Base-by-base conservation (phyloP, 2,329 filamentous ascomycete species). In the Botrytis medusae region DNA sequence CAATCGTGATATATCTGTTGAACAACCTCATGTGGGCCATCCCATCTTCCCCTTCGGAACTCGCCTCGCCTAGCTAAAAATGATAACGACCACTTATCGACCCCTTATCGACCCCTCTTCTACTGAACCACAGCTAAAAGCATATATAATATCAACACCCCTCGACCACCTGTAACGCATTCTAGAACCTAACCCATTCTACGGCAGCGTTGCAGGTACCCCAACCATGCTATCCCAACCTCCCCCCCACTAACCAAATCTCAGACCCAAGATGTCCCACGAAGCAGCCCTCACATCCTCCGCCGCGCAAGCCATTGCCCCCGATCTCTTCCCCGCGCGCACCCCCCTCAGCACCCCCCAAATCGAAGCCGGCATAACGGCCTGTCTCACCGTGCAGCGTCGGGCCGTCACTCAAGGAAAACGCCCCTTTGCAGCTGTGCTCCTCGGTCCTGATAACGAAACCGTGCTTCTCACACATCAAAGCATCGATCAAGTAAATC, bases 401-500 rank as follows among this genome's bases (percentile, higher is more conserved):
- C 80, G 83, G 6, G 85, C 83, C 4, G 82, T 84, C 16, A 81
- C 81, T 9, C 84, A 86, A 75, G 81, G 81, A 69, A 87, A 87
- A 78, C 81, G 85, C 9, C 86, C 86, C 5, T 87, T 87, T 76
- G 84, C 83, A 14, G 85, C 84, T 1, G 81, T 84, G 44, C 82
- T 88, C 18, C 77, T 87, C 1, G 85, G 80, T 0, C 85, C 86
- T 0, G 85, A 87, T 79, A 86, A 87, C 75, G 80, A 82, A 75
- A 86, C 84, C 0, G 80, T 86, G 32, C 79, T 87, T 2, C 80
- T 86, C 68, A 83, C 82, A 46, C 86, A 87, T 74, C 84, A 85
- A 76, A 86, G 85, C 37, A 81, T 87, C 44, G 85, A 85, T 57
- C 85, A 87, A 76, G 84, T 87, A 67, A 85, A 87, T 74, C 86